These are phyloP conservation scores for Pseudogymnoascus sp. DNA, from an alignment of 2,329 filamentous ascomycete species.

Conservation along the genomic window DNA sequence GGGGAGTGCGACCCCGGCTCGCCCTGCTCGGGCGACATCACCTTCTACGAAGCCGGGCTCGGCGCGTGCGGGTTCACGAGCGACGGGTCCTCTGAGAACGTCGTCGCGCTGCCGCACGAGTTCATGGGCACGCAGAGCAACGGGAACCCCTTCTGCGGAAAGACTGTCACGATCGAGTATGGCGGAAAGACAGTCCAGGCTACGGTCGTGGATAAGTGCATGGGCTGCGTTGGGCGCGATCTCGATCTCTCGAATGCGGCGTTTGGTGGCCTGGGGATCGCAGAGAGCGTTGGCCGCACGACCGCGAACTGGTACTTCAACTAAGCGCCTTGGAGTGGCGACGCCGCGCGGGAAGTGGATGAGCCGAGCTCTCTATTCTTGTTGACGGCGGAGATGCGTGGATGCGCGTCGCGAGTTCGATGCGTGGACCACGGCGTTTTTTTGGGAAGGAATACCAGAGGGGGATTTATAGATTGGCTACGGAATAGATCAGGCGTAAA, in stretches of 20 bases:
- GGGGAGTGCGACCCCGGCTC: conserved; percentile 27
- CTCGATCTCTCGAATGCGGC: conserved; percentile 54
- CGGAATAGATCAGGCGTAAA: neutral
- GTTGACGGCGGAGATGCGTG: neutral
- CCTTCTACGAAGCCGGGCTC: conserved; percentile 62
- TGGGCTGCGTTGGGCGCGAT: conserved; percentile 47
- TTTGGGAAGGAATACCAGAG: neutral
- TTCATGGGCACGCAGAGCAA: conserved; percentile 59
- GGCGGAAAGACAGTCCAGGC: conserved; percentile 51
- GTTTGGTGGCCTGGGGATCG: conserved; percentile 44
- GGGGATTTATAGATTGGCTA: conserved; percentile 2
- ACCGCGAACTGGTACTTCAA: conserved; percentile 40
- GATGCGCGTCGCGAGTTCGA: neutral
- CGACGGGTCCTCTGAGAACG: conserved; percentile 44
- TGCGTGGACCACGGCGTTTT: neutral
- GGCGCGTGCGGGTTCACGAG: conserved; percentile 61
- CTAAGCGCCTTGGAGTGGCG: conserved; percentile 12
- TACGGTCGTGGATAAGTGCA: conserved; percentile 66
- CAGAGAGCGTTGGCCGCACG: conserved; percentile 36
- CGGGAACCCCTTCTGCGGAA: conserved; percentile 61
- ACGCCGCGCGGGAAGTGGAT: neutral
- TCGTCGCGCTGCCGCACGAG: conserved; percentile 58
- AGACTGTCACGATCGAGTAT: conserved; percentile 54
- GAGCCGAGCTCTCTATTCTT: neutral
- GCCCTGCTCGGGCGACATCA: conserved; percentile 54